Evolutionary conservation across 495 filamentous ascomycete genomes (phyloP).

Genomic region (Penicillium taxi): DNA sequence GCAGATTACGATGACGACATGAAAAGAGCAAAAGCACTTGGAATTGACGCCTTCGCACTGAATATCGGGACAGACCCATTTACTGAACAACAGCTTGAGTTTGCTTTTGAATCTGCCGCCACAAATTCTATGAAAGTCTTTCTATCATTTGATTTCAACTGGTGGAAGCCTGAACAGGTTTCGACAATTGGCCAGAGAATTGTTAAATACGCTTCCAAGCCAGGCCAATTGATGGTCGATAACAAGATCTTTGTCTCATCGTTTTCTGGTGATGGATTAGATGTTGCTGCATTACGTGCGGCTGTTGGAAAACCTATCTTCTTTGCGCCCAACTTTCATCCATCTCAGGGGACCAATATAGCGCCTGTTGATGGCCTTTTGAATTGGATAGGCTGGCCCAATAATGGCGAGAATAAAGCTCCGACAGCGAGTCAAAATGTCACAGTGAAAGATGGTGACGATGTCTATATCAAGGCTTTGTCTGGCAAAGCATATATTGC

Average conservation of each 20-base stretch:
- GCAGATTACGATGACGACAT: conserved; percentile 52
- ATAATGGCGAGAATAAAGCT: conserved; percentile 48
- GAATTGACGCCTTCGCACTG: conserved; percentile 54
- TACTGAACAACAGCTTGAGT: conserved; percentile 44
- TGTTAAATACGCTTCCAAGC: conserved; percentile 36
- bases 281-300: conserved; percentile 35
- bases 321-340: conserved; percentile 50
- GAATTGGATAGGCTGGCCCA: conserved; percentile 55
- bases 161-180: conserved; percentile 39
- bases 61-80: conserved; percentile 49
- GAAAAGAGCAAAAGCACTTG: conserved; percentile 42
- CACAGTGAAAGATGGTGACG: conserved; percentile 43
- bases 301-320: conserved; percentile 42
- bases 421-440: conserved; percentile 36
- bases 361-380: conserved; percentile 41
- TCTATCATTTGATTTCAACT: conserved; percentile 55
- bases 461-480: conserved; percentile 40
- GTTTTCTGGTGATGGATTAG: conserved; percentile 45
- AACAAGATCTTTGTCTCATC: conserved; percentile 49
- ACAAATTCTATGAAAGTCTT: conserved; percentile 53
- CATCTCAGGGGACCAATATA: conserved; percentile 27
- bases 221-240: conserved; percentile 48
- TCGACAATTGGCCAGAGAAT: conserved; percentile 40
- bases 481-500: conserved; percentile 47
- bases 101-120: conserved; percentile 50